These are phyloP conservation scores for Apiospora aurea DNA, from an alignment of 2,329 filamentous ascomycete species.

Conservation along the genomic window DNA sequence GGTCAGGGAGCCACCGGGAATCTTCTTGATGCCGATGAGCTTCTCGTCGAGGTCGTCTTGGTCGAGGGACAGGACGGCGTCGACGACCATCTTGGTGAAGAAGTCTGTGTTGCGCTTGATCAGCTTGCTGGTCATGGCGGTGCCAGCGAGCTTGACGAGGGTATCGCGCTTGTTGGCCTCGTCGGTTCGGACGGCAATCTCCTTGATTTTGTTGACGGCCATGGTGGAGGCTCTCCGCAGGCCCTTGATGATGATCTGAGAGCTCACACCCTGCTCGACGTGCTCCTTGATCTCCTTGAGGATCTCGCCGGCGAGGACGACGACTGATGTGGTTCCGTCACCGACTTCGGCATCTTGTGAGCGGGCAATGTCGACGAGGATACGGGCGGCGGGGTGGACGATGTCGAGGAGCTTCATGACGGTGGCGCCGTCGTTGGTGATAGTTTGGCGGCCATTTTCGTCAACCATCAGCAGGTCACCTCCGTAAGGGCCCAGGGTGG, in stretches of 20 bases:
- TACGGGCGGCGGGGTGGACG: constrained; percentile 94
- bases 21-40: constrained; percentile 97
- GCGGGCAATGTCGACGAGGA: constrained; percentile 96
- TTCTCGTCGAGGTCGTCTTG: constrained; percentile 98
- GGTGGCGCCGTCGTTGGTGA: constrained; percentile 98
- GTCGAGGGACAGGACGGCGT: constrained; percentile 93
- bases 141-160: constrained; percentile 85
- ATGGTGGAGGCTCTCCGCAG: constrained; percentile 85
- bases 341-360: constrained; percentile 99
- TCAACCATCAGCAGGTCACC: constrained; percentile 96
- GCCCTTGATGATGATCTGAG: constrained; percentile 97
- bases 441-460: constrained; percentile 93
- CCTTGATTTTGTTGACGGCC: constrained; percentile 98
- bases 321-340: constrained; percentile 96
- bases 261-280: constrained; percentile 95
- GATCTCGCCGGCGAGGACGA: constrained; percentile 96
- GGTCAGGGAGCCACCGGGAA: constrained; percentile 93
- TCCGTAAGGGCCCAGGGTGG: constrained; percentile 94
- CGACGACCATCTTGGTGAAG: constrained; percentile 99
- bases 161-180: constrained; percentile 88
- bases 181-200: constrained; percentile 87
- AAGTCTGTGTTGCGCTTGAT: constrained; percentile 97
- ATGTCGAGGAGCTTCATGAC: constrained; percentile 99
- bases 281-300: constrained; percentile 96
- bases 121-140: constrained; percentile 99